Conservation (phyloP, 2,329 filamentous ascomycete species). For the Xylariaceae sp. region DNA sequence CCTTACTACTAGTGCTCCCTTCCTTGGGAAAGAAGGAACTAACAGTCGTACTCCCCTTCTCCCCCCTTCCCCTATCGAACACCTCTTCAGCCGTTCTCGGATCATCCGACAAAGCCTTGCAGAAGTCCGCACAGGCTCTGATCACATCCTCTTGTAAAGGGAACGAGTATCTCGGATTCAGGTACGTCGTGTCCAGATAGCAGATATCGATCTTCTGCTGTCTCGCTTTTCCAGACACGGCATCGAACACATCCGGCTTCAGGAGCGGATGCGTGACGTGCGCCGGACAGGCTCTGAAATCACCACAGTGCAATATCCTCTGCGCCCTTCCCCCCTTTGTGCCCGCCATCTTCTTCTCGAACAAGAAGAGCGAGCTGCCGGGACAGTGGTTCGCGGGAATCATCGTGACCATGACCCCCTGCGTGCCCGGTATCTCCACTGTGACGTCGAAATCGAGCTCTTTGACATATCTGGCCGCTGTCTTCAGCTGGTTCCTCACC, state of each 20-base stretch:
- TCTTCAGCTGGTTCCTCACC: constrained; percentile 77
- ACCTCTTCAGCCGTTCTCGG: constrained; percentile 43
- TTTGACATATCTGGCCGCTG: constrained; percentile 79
- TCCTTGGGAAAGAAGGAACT: constrained; percentile 48
- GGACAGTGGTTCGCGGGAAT: constrained; percentile 96
- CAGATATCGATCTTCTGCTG: constrained; percentile 92
- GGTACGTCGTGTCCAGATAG: constrained; percentile 95
- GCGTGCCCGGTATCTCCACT: constrained; percentile 72
- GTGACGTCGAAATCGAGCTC: constrained; percentile 79
- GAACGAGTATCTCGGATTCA: constrained; percentile 93
- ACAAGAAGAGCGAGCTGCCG: constrained; percentile 87
- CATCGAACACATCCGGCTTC: constrained; percentile 66
- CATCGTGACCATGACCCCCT: constrained; percentile 85
- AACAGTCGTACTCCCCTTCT: constrained; percentile 39
- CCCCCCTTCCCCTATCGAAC: constrained; percentile 41
- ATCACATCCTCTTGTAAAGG: constrained; percentile 86
- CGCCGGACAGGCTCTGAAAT: constrained; percentile 84
- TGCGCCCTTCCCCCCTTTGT: constrained; percentile 58
- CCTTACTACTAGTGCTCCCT: constrained; percentile 21
- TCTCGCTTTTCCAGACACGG: constrained; percentile 61
- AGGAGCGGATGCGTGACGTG: constrained; percentile 80
- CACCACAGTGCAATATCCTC: constrained; percentile 87
- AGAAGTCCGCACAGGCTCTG: constrained; percentile 79
- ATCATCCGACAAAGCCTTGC: constrained; percentile 67
- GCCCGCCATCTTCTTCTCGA: constrained; percentile 69